Evolutionary conservation across 1,284 basidiomycete species (phyloP).

Genomic region (Ustilago curta): DNA sequence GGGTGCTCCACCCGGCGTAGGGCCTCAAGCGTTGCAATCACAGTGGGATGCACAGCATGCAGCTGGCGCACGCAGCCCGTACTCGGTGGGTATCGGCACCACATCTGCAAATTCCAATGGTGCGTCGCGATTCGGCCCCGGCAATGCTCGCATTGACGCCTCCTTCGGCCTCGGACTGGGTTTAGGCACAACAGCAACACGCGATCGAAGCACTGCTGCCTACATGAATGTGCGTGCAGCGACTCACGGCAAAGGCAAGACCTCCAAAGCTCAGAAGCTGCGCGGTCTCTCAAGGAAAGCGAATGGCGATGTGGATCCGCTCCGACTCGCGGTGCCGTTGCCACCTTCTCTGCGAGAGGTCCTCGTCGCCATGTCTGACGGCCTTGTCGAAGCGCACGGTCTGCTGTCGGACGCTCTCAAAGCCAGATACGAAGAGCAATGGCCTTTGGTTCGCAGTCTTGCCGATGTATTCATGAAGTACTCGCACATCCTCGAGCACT

Average conservation of each 20-base stretch:
- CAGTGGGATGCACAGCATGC: constrained; percentile 19
- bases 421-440: constrained; percentile 62
- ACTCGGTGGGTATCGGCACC: constrained; percentile 14
- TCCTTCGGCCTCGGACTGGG: constrained; percentile 49
- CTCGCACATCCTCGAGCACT: constrained; percentile 58
- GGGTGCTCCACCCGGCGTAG: background rate
- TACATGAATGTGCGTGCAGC: constrained; percentile 17
- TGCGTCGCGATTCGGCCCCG: background rate
- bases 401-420: constrained; percentile 58
- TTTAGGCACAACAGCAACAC: constrained; percentile 37
- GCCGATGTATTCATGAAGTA: constrained; percentile 61
- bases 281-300: constrained; percentile 29
- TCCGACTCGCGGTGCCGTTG: constrained; percentile 51
- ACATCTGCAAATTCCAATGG: background rate
- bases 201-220: constrained; percentile 28
- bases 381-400: constrained; percentile 55
- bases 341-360: constrained; percentile 53
- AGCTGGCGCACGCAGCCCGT: constrained; percentile 31
- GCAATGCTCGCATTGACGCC: constrained; percentile 8
- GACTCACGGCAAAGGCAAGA: constrained; percentile 19
- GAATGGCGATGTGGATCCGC: constrained; percentile 27
- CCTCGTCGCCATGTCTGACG: constrained; percentile 55
- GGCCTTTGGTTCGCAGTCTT: constrained; percentile 61
- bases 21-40: background rate
- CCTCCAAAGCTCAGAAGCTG: constrained; percentile 45